Base-by-base conservation (phyloP, 495 filamentous ascomycete genomes). In the Extremus antarcticus region DNA sequence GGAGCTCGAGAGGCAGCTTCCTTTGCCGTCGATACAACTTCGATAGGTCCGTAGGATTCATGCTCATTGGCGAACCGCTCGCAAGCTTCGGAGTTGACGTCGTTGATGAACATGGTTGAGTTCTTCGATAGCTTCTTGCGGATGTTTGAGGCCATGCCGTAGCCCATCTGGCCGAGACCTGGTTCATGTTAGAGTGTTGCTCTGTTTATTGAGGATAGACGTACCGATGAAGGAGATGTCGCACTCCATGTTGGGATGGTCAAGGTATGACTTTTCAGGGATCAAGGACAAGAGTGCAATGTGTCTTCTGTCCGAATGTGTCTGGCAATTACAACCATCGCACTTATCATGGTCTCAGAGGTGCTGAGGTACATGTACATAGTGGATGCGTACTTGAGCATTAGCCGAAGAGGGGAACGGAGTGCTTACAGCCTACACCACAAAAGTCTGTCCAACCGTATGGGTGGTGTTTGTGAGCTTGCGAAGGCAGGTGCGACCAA, bases 81-180 rank as follows among this genome's bases (percentile, higher is more conserved):
- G 23, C 46, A 48, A 7, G 46, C 46, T 13, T 13, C 46, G 7
- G 20, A 4, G 23, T 48, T 48, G 20, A 48, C 24, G 23, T 48
- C 46, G 19, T 48, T 23, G 20, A 48, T 25, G 46, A 48, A 48
- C 9, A 48, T 25, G 3, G 20, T 48, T 24, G 46, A 13, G 13
- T 23, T 48, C 17, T 3, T 3, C 3, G 46, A 48, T 10, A 48
- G 46, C 24, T 48, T 48, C 17, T 48, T 23, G 20, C 46, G 19
- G 21, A 48, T 25, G 20, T 48, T 48, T 3, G 24, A 16, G 13
- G 46, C 46, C 46, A 48, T 48, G 3, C 46, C 46, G 20, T 48
- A 48, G 20, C 46, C 46, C 46, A 48, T 48, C 7, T 48, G 46
- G 20, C 46, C 46, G 10, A 48, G 46, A 4, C 46, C 46, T 48